Base-by-base conservation (phyloP, 2,329 filamentous ascomycete species). In the Alternaria sp. region DNA sequence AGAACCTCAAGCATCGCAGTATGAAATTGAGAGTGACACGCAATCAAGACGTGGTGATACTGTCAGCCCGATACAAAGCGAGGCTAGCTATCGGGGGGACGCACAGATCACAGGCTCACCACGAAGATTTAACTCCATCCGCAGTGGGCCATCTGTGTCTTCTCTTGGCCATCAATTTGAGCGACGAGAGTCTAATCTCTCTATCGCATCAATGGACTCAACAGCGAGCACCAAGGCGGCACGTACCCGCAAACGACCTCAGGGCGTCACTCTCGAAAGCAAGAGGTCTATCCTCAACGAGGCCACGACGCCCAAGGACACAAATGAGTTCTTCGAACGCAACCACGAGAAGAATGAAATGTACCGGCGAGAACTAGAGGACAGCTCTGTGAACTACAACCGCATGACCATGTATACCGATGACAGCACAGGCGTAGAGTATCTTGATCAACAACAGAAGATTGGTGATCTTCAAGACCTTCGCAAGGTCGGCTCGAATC, bases 21-120 rank as follows among this genome's bases (percentile, higher is more conserved):
- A 74, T 54, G 76, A 78, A 49, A 75, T 78, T 54, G 73, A 70
- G 5, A 72, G 72, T 20, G 64, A 74, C 6, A 73, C 71, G 3
- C 57, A 60, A 39, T 71, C 75, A 3, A 66, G 85, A 42, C 89
- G 91, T 42, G 90, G 89, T 11, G 46, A 49, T 20, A 49, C 46
- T 38, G 80, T 96, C 49, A 97, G 94, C 74, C 94, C 94, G 0
- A 94, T 96, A 61, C 94, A 95, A 68, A 97, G 94, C 70, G 92
- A 97, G 16, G 94, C 93, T 11, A 95, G 94, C 63, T 94, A 93
- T 71, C 68, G 67, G 28, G 73, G 76, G 20, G 74, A 72, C 22
- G 56, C 63, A 5, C 59, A 65, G 5, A 54, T 49, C 14, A 68
- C 65, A 24, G 70, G 68, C 14, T 77, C 74, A 28, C 54, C 89